phyloP scores from a whole-genome alignment of 202 grass and related monocot genomes.

The Schoenoplectus triqueter region DNA sequence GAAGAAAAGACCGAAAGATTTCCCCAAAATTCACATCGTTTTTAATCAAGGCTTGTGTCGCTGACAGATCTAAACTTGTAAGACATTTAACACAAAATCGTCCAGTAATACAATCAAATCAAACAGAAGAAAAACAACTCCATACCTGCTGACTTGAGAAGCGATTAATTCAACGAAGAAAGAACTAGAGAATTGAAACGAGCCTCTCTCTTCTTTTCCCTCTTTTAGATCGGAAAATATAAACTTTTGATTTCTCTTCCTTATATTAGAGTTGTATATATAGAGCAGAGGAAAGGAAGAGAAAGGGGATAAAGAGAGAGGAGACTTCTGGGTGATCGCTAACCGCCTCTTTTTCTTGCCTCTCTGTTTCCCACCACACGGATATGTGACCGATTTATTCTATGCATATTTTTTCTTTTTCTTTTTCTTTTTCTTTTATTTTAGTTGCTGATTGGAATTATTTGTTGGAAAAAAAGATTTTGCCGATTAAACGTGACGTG shows the following conservation, averaged over 20 bases:
- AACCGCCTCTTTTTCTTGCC: conserved; percentile 29
- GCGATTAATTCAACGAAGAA: conserved; percentile 25
- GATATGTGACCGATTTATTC: conserved; percentile 21
- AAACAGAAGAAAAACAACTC: neutral
- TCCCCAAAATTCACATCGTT: neutral
- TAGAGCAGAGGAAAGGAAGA: conserved; percentile 30
- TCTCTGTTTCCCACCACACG: conserved; percentile 23
- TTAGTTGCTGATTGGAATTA: conserved; percentile 1
- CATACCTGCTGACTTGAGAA: conserved; percentile 28
- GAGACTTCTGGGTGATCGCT: conserved; percentile 33
- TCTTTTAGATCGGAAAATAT: conserved; percentile 1
- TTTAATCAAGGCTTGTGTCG: neutral
- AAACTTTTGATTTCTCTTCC: neutral
- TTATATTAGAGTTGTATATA: conserved; percentile 10
- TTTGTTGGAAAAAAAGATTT: neutral
- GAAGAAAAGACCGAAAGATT: neutral
- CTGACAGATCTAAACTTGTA: neutral
- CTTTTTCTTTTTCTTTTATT: neutral
- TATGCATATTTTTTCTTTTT: neutral
- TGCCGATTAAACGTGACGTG: neutral
- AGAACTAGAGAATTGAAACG: neutral
- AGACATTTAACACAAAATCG: neutral
- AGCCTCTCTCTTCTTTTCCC: neutral
- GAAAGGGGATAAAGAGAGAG: conserved; percentile 6
- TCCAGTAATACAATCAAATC: conserved; percentile 7